phyloP scores from a whole-genome alignment of 768 basidiomycete genomes.

The Inosperma sp. region DNA sequence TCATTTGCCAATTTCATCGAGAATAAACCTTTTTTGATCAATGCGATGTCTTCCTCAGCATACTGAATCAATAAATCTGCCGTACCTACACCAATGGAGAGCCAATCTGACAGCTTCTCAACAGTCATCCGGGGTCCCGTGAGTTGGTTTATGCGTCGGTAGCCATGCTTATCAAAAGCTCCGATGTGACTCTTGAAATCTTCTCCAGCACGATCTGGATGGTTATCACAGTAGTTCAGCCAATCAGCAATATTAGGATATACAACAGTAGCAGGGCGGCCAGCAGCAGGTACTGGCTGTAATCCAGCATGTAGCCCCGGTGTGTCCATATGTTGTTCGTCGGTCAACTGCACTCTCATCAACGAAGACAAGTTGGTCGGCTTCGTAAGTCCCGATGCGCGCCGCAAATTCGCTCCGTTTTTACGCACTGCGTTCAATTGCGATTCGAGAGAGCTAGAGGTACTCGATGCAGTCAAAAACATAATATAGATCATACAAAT shows the following conservation, averaged over 20 bases:
- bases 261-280: not conserved
- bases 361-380: constrained; percentile 25
- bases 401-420: constrained; percentile 12
- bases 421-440: constrained; percentile 21
- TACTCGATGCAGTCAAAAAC: not conserved
- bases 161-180: not conserved
- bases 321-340: not conserved
- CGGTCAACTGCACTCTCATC: constrained; percentile 30
- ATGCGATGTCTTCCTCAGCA: not conserved
- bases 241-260: not conserved
- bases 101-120: not conserved
- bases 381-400: constrained; percentile 14
- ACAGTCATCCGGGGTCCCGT: not conserved
- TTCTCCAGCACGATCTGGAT: not conserved
- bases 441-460: constrained; percentile 13
- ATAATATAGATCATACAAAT: not conserved
- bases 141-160: not conserved
- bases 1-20: not conserved
- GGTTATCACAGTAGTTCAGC: not conserved
- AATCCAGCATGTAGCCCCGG: not conserved
- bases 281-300: not conserved
- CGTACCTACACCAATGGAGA: not conserved
- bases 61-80: not conserved
- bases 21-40: not conserved
- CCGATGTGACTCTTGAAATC: not conserved